Percentiles rank a stretch among this genome's conserved stretches.
phyloP scores from a whole-genome alignment of 75 land plant species.

The Isoetes taiwanensis region DNA sequence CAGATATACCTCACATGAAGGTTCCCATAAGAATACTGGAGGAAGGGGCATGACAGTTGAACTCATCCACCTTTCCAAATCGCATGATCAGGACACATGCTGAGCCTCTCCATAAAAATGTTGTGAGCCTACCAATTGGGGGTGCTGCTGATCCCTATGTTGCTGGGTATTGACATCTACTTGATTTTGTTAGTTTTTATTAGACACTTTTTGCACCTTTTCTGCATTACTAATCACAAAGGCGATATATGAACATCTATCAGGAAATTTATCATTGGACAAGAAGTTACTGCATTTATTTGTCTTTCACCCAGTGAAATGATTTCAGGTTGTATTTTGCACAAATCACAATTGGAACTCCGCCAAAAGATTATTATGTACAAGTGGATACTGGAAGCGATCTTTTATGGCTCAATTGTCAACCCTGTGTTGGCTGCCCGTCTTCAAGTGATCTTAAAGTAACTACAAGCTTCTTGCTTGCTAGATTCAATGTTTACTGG shows the following conservation, averaged over 20 bases:
- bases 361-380: not conserved
- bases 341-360: not conserved
- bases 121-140: slow-evolving; percentile 39
- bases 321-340: not conserved
- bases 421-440: slow-evolving; percentile 1
- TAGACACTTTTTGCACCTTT: no score
- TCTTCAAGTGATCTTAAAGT: slow-evolving; percentile 6
- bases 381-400: slow-evolving; percentile 10
- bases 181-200: no score
- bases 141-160: slow-evolving; percentile 34
- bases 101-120: no score
- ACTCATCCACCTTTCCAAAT: no score
- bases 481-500: no score
- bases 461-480: not conserved
- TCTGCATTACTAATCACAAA: no score
- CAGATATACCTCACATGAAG: no score
- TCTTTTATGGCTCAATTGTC: slow-evolving; percentile 3
- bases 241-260: no score
- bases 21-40: no score
- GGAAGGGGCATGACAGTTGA: no score
- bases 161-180: slow-evolving; percentile 31
- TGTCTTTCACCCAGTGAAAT: not conserved
- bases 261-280: no score
- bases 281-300: not conserved
- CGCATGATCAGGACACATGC: no score